A percentile compares a stretch with the other conserved stretches of the same genome.
These are phyloP conservation scores for Apiospora arundinis DNA, from an alignment of 2,329 filamentous ascomycete species.

Conservation along the genomic window DNA sequence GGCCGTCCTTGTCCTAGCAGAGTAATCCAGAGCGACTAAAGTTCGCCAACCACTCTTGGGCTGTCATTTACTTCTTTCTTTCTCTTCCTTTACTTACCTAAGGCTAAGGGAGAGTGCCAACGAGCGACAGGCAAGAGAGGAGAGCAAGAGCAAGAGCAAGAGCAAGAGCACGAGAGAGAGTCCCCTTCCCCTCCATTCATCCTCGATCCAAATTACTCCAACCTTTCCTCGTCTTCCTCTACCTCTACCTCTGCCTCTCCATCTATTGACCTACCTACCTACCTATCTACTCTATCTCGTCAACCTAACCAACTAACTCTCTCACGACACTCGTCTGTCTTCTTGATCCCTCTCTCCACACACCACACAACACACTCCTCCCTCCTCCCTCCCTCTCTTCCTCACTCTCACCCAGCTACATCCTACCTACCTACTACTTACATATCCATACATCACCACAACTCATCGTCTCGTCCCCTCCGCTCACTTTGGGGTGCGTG, in stretches of 20 bases:
- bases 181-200: constrained; percentile 11
- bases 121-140: not conserved
- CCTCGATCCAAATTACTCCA: constrained; percentile 5
- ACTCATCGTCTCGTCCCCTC: constrained; percentile 1
- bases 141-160: not conserved
- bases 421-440: not conserved
- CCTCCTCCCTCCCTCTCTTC: constrained; percentile 17
- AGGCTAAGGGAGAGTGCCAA: constrained; percentile 20
- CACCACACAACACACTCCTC: constrained; percentile 7
- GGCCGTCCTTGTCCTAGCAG: constrained; percentile 8
- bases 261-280: not conserved
- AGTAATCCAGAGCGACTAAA: constrained; percentile 15
- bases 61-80: constrained; percentile 8
- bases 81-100: constrained; percentile 25
- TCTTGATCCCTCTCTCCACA: constrained; percentile 23
- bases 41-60: constrained; percentile 9
- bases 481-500: not conserved
- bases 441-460: not conserved
- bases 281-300: not conserved
- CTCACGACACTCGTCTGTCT: not conserved
- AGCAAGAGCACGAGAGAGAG: not conserved
- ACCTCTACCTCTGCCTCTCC: not conserved
- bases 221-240: constrained; percentile 21
- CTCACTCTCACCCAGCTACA: constrained; percentile 13
- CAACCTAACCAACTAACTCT: constrained; percentile 12